phyloP scores from a whole-genome alignment of 1,284 basidiomycete species.

The Xanthoconium separans region DNA sequence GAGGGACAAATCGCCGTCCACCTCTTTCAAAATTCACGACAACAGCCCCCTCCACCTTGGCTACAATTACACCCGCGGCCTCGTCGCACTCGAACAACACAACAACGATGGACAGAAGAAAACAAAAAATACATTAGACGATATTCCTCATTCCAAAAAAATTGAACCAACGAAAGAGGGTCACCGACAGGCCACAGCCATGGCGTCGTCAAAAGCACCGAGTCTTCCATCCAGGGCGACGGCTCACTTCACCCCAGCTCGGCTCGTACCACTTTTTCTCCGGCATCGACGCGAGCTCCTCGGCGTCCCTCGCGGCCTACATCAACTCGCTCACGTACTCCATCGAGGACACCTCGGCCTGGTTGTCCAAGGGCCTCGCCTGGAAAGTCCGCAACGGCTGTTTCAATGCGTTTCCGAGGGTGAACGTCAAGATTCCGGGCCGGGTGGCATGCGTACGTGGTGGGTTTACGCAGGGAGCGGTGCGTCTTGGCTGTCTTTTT shows the following conservation, averaged over 20 bases:
- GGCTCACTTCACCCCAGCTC: slow-evolving; percentile 47
- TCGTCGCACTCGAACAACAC: too few species aligned
- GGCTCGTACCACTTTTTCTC: slow-evolving; percentile 92
- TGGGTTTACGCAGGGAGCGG: slow-evolving; percentile 94
- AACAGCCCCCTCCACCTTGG: too few species aligned
- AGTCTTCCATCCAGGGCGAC: slow-evolving; percentile 27
- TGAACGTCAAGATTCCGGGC: too few species aligned
- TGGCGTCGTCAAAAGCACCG: slow-evolving; percentile 91
- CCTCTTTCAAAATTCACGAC: too few species aligned
- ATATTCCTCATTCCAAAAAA: too few species aligned
- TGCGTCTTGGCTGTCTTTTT: slow-evolving; percentile 36
- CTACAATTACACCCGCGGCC: too few species aligned
- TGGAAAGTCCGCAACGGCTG: slow-evolving; percentile 94
- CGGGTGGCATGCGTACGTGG: slow-evolving; percentile 92
- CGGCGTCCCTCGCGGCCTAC: slow-evolving; percentile 95
- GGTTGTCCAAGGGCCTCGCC: slow-evolving; percentile 75
- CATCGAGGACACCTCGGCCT: slow-evolving; percentile 93
- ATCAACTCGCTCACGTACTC: slow-evolving; percentile 97
- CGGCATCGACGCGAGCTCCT: slow-evolving; percentile 95
- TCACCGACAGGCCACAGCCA: too few species aligned
- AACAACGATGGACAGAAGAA: too few species aligned
- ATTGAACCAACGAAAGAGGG: too few species aligned
- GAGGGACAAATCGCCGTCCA: too few species aligned
- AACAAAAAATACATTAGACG: too few species aligned
- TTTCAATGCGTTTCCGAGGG: slow-evolving; percentile 99